Percentiles rank a stretch among this genome's conserved stretches.
Conservation (phyloP, 129 eudicot genomes). For the Glebionis coronaria region DNA sequence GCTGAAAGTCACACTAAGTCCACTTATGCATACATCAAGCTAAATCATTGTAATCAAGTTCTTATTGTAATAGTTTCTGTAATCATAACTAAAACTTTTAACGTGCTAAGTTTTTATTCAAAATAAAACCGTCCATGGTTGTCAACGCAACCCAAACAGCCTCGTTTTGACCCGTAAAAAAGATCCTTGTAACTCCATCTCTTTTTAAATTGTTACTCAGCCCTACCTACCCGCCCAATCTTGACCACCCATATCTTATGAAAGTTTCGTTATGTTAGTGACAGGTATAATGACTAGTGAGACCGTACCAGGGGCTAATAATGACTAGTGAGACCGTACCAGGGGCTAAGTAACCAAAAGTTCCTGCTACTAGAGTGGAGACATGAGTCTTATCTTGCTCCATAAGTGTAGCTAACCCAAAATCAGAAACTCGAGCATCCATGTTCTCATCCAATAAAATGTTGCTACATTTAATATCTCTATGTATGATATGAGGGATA, state of each 20-base stretch:
- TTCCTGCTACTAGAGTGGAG: conserved; percentile 89
- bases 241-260: neutral
- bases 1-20: neutral
- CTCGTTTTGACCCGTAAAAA: neutral
- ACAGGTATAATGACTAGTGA: neutral
- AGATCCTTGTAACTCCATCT: neutral
- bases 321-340: conserved; percentile 41
- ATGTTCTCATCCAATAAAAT: conserved; percentile 76
- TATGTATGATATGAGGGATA: conserved; percentile 86
- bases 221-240: neutral
- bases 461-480: conserved; percentile 94
- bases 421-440: conserved; percentile 90
- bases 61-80: neutral
- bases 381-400: conserved; percentile 85
- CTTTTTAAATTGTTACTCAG: neutral
- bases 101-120: neutral
- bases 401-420: conserved; percentile 92
- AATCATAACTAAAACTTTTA: neutral
- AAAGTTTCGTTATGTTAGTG: neutral
- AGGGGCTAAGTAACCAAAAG: conserved; percentile 95
- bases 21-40: neutral
- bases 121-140: neutral
- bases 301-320: conserved; percentile 84
- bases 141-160: neutral
- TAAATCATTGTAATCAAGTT: neutral